Base-by-base conservation (phyloP, 352 stramenopile species). In the Phytophthora aleatoria region DNA sequence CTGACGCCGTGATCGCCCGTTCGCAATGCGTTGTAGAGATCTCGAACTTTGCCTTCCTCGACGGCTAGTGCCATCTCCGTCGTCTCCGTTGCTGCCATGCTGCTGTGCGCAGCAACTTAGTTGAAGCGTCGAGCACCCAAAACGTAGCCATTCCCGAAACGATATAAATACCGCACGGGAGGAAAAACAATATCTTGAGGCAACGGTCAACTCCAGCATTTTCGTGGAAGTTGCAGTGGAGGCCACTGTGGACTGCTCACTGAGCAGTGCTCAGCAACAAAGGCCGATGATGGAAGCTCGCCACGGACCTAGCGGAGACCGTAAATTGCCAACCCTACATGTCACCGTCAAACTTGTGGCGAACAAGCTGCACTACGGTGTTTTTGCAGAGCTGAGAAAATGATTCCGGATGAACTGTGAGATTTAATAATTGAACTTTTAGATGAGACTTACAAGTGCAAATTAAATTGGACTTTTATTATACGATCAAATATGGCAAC, bases 1-100 rank as follows among this genome's bases (percentile, higher is more conserved):
- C 74, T 81, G 49, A 87, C 81, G 33, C 81, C 79, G 30, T 70
- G 66, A 26, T 90, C 81, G 24, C 73, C 73, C 38, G 74, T 77
- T 8, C 77, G 71, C 49, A 90, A 65, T 48, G 62, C 63, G 43
- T 86, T 87, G 65, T 74, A 90, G 3, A 87, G 67, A 38, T 83
- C 73, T 7, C 77, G 75, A 7, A 67, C 65, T 53, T 71, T 75
- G 48, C 60, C 50, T 56, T 84, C 72, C 13, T 90, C 77, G 3
- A 61, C 39, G 24, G 61, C 47, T 35, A 67, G 13, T 8, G 64
- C 48, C 52, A 73, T 67, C n/a, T 27, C 27, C 24, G 28, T 28
- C 8, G 28, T 33, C 50, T 67, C 61, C 39, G 60, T 67, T 27
- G 55, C 63, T 27, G 50, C 51, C 61, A 71, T 71, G 10, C 15